Conservation (phyloP, 2,329 filamentous ascomycete species). For the Apiospora pterosperma region DNA sequence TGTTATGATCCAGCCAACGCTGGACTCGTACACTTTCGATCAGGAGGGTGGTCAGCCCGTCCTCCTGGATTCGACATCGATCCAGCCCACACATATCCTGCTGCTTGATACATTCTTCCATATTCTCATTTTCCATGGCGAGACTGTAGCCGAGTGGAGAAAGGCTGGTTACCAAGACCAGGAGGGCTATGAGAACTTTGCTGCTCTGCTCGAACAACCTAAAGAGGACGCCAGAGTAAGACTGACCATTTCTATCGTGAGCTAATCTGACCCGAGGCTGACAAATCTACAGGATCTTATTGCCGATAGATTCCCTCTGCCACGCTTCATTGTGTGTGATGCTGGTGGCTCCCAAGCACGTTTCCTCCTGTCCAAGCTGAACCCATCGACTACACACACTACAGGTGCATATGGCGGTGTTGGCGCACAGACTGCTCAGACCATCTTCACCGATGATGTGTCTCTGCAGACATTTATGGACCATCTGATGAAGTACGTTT, state of each 20-base stretch:
- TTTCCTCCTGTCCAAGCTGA: slow-evolving; percentile 94
- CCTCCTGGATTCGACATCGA: slow-evolving; percentile 93
- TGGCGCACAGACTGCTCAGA: slow-evolving; percentile 82
- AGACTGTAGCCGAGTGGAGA: slow-evolving; percentile 96
- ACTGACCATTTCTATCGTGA: slow-evolving; percentile 14
- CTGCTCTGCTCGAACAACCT: slow-evolving; percentile 79
- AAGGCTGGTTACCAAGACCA: slow-evolving; percentile 98
- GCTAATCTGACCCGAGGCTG: slow-evolving; percentile 15
- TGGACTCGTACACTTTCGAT: slow-evolving; percentile 96
- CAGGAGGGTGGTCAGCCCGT: slow-evolving; percentile 91
- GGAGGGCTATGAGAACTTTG: slow-evolving; percentile 97
- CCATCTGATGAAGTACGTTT: slow-evolving; percentile 92
- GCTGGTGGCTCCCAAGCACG: slow-evolving; percentile 97
- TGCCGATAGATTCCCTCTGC: slow-evolving; percentile 94
- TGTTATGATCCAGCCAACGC: slow-evolving; percentile 97
- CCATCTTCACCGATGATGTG: slow-evolving; percentile 98
- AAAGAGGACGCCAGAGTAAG: slow-evolving; percentile 93
- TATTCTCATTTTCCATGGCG: slow-evolving; percentile 97
- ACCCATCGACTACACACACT: slow-evolving; percentile 95
- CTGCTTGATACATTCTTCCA: slow-evolving; percentile 99
- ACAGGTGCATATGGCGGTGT: slow-evolving; percentile 89
- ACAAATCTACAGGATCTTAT: slow-evolving; percentile 73
- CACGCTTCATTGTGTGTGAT: slow-evolving; percentile 97
- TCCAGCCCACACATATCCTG: slow-evolving; percentile 89
- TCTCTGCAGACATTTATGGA: slow-evolving; percentile 99